A percentile compares a stretch with the other conserved stretches of the same genome.
Conservation (phyloP, 2,329 filamentous ascomycete genomes). For the Orbilia oligospora region DNA sequence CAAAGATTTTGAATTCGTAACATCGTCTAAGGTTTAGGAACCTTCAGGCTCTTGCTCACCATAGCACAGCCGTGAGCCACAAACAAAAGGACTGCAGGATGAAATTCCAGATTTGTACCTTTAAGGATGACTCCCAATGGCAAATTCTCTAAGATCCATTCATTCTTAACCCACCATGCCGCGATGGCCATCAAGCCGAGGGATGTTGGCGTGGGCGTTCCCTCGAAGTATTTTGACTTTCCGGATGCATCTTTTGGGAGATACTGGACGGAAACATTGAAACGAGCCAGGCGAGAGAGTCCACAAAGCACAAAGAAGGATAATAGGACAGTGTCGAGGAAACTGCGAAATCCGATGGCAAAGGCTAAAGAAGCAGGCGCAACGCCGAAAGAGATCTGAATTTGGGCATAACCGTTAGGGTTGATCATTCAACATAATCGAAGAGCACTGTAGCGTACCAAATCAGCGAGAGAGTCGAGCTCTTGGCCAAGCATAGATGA, state of each 20-base stretch:
- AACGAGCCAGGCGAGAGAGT: slow-evolving; percentile 90
- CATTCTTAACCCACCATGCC: slow-evolving; percentile 87
- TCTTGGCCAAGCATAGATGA: slow-evolving; percentile 98
- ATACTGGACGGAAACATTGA: slow-evolving; percentile 93
- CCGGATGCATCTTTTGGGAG: slow-evolving; percentile 92
- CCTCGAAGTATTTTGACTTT: slow-evolving; percentile 96
- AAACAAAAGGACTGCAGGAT: slow-evolving; percentile 85
- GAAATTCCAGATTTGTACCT: slow-evolving; percentile 82
- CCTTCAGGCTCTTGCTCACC: slow-evolving; percentile 94
- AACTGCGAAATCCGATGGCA: slow-evolving; percentile 86
- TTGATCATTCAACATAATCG: neutral
- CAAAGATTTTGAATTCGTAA: slow-evolving; percentile 68
- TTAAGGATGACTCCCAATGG: slow-evolving; percentile 79
- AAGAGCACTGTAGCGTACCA: slow-evolving; percentile 67
- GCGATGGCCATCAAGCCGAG: slow-evolving; percentile 85
- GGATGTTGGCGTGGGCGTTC: slow-evolving; percentile 93
- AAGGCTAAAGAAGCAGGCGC: slow-evolving; percentile 90
- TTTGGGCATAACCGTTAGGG: neutral
- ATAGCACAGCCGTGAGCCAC: slow-evolving; percentile 91
- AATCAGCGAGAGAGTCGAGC: slow-evolving; percentile 91
- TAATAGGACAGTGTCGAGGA: slow-evolving; percentile 82
- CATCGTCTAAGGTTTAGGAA: slow-evolving; percentile 77
- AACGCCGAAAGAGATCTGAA: slow-evolving; percentile 92
- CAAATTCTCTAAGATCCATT: slow-evolving; percentile 83
- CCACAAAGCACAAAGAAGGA: slow-evolving; percentile 95